phyloP scores from a whole-genome alignment of 176 grass and related monocot species.

The Juncus effusus region DNA sequence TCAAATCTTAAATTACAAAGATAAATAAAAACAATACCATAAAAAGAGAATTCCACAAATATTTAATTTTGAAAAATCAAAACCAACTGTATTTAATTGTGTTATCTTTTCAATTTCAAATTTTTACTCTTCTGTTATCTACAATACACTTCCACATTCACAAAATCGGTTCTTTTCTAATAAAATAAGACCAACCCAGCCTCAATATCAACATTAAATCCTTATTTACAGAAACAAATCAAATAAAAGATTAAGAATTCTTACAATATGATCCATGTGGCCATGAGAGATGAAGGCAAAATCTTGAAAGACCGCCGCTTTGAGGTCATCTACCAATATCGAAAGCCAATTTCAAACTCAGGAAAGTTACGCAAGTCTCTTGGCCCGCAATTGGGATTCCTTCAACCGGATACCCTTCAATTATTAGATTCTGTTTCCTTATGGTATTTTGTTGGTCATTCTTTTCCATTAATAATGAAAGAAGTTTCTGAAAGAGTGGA shows the following conservation, averaged over 20 bases:
- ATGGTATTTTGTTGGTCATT: neutral
- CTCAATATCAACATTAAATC: neutral
- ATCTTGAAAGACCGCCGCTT: conserved; percentile 75
- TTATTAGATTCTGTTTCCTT: conserved; percentile 26
- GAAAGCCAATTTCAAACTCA: conserved; percentile 78
- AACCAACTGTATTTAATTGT: too few species aligned
- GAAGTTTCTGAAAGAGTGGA: too few species aligned
- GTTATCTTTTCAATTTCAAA: too few species aligned
- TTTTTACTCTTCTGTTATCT: too few species aligned
- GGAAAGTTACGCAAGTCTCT: conserved; percentile 87
- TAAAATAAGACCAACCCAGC: too few species aligned
- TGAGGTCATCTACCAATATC: conserved; percentile 95
- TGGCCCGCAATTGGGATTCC: conserved; percentile 80
- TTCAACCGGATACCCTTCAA: conserved; percentile 73
- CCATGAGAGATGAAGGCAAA: conserved; percentile 97
- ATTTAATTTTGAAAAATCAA: too few species aligned
- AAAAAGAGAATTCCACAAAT: too few species aligned
- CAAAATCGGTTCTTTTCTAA: too few species aligned
- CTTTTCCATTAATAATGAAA: neutral
- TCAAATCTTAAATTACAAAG: too few species aligned
- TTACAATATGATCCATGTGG: conserved; percentile 87
- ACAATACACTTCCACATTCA: too few species aligned
- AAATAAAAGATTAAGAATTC: neutral
- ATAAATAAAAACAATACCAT: too few species aligned
- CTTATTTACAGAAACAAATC: neutral